phyloP scores from a whole-genome alignment of 805 yeast species.

The Ogataea neopini region DNA sequence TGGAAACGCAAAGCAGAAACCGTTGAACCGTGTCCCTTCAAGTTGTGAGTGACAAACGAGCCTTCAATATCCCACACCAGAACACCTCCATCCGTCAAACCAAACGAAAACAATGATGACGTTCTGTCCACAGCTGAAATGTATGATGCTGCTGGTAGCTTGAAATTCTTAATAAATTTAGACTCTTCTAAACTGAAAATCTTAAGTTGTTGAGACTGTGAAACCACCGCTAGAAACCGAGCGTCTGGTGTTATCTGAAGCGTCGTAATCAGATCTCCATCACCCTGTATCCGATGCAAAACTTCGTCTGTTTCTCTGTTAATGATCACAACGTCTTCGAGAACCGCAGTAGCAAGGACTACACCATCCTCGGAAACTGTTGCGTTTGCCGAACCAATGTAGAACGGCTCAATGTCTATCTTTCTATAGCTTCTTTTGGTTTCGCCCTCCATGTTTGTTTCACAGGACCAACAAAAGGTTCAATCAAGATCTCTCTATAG shows the following conservation, averaged over 20 bases:
- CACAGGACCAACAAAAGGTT: neutral
- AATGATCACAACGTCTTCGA: conserved; percentile 75
- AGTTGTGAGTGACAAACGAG: conserved; percentile 82
- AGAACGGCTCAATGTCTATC: conserved; percentile 72
- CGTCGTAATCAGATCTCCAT: conserved; percentile 78
- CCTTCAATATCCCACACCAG: conserved; percentile 91
- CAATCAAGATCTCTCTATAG: neutral
- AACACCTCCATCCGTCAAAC: conserved; percentile 91
- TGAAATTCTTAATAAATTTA: conserved; percentile 50
- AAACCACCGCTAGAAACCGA: conserved; percentile 62
- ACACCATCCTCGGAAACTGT: conserved; percentile 61
- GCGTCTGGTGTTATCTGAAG: conserved; percentile 80
- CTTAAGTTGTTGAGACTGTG: conserved; percentile 81
- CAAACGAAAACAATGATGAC: conserved; percentile 85
- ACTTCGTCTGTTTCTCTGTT: conserved; percentile 58
- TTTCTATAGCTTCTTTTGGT: conserved; percentile 38
- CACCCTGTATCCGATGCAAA: conserved; percentile 72
- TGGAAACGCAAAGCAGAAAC: conserved; percentile 71
- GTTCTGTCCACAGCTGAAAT: conserved; percentile 77
- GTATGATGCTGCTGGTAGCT: conserved; percentile 77
- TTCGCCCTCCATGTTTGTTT: conserved; percentile 15
- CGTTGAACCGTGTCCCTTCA: conserved; percentile 92
- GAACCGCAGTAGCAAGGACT: conserved; percentile 74
- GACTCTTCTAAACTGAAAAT: conserved; percentile 52
- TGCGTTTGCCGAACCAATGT: conserved; percentile 81